Conservation (phyloP, 345 rosid species). For the Lepidium aucheri region DNA sequence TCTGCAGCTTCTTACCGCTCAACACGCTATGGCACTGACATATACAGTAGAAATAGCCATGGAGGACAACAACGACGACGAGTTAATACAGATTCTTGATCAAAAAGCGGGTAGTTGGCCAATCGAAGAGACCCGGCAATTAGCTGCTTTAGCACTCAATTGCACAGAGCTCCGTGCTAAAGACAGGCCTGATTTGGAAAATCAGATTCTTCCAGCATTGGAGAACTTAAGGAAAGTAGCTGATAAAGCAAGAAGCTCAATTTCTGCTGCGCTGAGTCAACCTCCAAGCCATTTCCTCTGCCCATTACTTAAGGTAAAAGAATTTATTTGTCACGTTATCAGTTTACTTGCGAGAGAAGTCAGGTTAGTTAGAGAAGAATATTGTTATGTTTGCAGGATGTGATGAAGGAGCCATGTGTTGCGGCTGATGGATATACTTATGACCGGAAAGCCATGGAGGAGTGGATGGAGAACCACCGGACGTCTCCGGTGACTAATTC, state of each 20-base stretch:
- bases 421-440: conserved; percentile 89
- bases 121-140: conserved; percentile 46
- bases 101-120: conserved; percentile 74
- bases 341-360: background rate
- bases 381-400: conserved; percentile 37
- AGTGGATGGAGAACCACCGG: conserved; percentile 53
- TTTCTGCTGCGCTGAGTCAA: background rate
- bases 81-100: conserved; percentile 49
- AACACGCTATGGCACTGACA: conserved; percentile 64
- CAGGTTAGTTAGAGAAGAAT: background rate
- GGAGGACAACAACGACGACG: conserved; percentile 32
- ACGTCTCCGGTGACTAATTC: conserved; percentile 62
- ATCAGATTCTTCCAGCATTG: conserved; percentile 56
- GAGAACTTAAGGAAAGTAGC: conserved; percentile 57
- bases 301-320: conserved; percentile 70
- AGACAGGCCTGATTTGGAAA: conserved; percentile 49
- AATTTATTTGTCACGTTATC: background rate
- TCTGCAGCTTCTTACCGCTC: conserved; percentile 72
- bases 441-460: conserved; percentile 61
- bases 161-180: conserved; percentile 70
- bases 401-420: conserved; percentile 76
- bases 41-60: conserved; percentile 55
- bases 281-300: conserved; percentile 69
- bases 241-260: conserved; percentile 22
- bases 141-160: conserved; percentile 50